These are phyloP conservation scores for Alternaria arborescens DNA, from an alignment of 2,329 filamentous ascomycete species.

Conservation along the genomic window DNA sequence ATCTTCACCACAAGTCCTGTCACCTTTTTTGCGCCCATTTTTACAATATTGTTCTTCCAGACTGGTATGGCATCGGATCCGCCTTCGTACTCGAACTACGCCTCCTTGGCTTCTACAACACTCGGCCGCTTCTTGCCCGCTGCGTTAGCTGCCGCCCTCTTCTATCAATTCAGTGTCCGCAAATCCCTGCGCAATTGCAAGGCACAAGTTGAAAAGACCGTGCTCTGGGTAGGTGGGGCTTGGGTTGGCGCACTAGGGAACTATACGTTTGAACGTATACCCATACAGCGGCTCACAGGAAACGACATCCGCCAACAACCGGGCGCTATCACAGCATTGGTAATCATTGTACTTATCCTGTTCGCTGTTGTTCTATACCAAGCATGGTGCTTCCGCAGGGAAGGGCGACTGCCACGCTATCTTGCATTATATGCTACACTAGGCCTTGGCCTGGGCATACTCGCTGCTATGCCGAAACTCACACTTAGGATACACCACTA, in stretches of 20 bases:
- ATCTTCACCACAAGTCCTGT: conserved; percentile 42
- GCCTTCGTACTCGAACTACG: conserved; percentile 39
- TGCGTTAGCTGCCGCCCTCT: conserved; percentile 38
- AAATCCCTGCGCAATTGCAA: conserved; percentile 39
- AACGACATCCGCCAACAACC: conserved; percentile 50
- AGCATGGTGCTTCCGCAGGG: conserved; percentile 44
- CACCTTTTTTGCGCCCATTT: conserved; percentile 42
- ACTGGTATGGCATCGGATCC: conserved; percentile 50
- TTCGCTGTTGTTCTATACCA: conserved; percentile 41
- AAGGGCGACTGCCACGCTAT: conserved; percentile 69
- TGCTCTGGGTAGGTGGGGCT: conserved; percentile 47
- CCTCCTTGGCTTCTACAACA: conserved; percentile 42
- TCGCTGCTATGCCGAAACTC: conserved; percentile 77
- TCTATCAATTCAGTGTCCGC: conserved; percentile 41
- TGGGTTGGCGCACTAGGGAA: conserved; percentile 49
- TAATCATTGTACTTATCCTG: conserved; percentile 44
- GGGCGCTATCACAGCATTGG: conserved; percentile 47
- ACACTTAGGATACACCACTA: conserved; percentile 92
- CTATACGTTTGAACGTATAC: conserved; percentile 47
- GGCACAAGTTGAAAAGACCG: conserved; percentile 49
- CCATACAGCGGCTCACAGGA: conserved; percentile 47
- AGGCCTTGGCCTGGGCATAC: conserved; percentile 80
- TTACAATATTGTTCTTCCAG: conserved; percentile 47
- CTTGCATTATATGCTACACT: conserved; percentile 79
- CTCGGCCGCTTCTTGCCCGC: conserved; percentile 47